Conservation (phyloP, 805 yeast species). For the Starmerella asiatica region DNA sequence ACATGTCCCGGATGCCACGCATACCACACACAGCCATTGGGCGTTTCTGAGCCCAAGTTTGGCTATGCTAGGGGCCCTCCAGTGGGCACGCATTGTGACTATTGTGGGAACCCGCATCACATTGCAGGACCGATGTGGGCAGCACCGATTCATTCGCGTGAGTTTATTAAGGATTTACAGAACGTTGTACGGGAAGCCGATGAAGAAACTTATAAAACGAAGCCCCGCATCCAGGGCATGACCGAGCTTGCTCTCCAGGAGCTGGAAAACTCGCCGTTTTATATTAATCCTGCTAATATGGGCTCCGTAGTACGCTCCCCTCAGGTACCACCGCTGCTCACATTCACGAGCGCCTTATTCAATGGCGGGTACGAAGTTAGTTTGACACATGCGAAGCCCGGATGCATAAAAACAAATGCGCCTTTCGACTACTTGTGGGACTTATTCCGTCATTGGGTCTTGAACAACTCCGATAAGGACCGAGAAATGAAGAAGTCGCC, state of each 20-base stretch:
- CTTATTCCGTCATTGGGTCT: slow-evolving; percentile 50
- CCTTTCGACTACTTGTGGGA: slow-evolving; percentile 71
- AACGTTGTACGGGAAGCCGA: slow-evolving; percentile 40
- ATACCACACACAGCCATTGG: slow-evolving; percentile 57
- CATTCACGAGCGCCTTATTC: slow-evolving; percentile 65
- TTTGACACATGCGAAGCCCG: slow-evolving; percentile 76
- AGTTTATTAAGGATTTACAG: slow-evolving; percentile 53
- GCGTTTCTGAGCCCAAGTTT: slow-evolving; percentile 43
- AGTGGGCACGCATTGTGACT: slow-evolving; percentile 47
- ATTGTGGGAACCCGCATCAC: slow-evolving; percentile 58
- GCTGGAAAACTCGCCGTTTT: slow-evolving; percentile 52
- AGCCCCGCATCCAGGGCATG: slow-evolving; percentile 84
- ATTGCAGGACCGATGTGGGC: slow-evolving; percentile 97
- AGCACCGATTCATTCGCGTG: slow-evolving; percentile 56
- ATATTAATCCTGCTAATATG: slow-evolving; percentile 64
- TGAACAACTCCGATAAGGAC: slow-evolving; percentile 31
- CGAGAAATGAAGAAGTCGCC: slow-evolving; percentile 26
- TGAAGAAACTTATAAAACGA: slow-evolving; percentile 55
- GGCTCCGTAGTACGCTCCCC: slow-evolving; percentile 67
- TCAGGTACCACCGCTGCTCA: slow-evolving; percentile 60
- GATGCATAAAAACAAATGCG: slow-evolving; percentile 80
- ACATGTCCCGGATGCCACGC: slow-evolving; percentile 83
- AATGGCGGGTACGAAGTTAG: slow-evolving; percentile 73
- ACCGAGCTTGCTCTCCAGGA: slow-evolving; percentile 69
- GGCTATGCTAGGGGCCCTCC: slow-evolving; percentile 55